Evolutionary conservation across 371 early-diverging fungal genomes (phyloP).

Genomic region (Catenaria anguillulae): DNA sequence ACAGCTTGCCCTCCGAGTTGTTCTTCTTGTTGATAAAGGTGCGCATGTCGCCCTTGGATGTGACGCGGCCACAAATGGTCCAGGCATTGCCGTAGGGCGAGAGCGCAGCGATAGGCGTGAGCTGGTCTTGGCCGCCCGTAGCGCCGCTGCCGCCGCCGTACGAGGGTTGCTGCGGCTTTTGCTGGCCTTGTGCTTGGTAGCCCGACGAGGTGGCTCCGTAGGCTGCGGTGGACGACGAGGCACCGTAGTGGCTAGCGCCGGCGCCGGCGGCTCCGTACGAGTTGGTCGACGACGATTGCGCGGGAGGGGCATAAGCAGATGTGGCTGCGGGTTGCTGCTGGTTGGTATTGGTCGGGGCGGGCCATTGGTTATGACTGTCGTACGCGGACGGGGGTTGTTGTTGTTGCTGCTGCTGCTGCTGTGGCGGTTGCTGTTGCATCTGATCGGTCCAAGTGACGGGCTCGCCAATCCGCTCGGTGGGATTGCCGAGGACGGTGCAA

Average conservation of each 20-base stretch:
- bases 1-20: constrained; percentile 71
- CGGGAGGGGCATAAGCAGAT: not conserved
- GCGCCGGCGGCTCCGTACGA: not conserved
- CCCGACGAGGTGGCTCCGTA: not conserved
- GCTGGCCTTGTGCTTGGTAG: too few relatives aligned
- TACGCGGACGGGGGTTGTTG: not conserved
- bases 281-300: not conserved
- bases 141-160: too few relatives aligned
- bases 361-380: not conserved
- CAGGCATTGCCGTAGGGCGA: constrained; percentile 26
- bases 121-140: not conserved
- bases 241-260: not conserved
- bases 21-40: constrained; percentile 57
- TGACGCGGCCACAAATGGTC: constrained; percentile 81
- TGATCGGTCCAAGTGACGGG: not conserved
- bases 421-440: not conserved
- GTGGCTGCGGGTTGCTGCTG: not conserved
- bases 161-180: too few relatives aligned
- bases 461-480: not conserved
- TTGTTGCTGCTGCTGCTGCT: not conserved
- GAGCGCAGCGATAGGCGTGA: not conserved
- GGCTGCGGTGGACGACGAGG: not conserved
- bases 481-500: not conserved
- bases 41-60: constrained; percentile 66
- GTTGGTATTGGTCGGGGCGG: not conserved